phyloP scores from a whole-genome alignment of 2,329 filamentous ascomycete species.

The Fusarium dimerum region DNA sequence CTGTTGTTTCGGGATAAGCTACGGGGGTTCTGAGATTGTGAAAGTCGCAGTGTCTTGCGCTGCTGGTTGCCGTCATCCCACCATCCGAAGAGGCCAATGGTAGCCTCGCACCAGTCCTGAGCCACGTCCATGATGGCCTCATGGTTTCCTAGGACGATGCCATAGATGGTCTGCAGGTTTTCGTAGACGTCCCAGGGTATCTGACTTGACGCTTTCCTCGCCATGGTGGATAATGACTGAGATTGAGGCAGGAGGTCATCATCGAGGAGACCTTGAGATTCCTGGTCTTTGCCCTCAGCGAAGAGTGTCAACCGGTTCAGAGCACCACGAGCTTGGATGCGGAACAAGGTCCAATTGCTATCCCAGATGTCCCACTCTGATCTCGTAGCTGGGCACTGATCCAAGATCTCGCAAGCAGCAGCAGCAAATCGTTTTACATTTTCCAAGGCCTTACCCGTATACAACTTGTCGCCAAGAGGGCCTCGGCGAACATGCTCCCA shows the following conservation, averaged over 20 bases:
- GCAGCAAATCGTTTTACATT: constrained; percentile 74
- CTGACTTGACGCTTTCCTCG: constrained; percentile 78
- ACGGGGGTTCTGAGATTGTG: constrained; percentile 41
- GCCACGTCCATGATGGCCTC: constrained; percentile 75
- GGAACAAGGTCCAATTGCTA: constrained; percentile 81
- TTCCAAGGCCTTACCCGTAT: constrained; percentile 73
- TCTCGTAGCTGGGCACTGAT: constrained; percentile 68
- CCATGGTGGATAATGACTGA: constrained; percentile 62
- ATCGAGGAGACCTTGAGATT: constrained; percentile 30
- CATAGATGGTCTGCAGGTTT: constrained; percentile 77
- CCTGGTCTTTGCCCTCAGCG: constrained; percentile 70
- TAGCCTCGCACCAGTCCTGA: constrained; percentile 91
- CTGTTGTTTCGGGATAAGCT: constrained; percentile 47
- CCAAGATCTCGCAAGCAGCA: constrained; percentile 68
- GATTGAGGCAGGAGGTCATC: constrained; percentile 42
- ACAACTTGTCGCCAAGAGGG: constrained; percentile 64
- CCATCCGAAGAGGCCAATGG: constrained; percentile 81
- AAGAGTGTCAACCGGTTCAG: constrained; percentile 73
- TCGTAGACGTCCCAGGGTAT: constrained; percentile 92
- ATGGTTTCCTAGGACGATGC: constrained; percentile 74
- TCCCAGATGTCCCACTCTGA: constrained; percentile 82
- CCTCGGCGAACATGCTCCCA: constrained; percentile 77
- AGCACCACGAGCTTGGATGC: constrained; percentile 70
- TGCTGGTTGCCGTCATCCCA: constrained; percentile 76
- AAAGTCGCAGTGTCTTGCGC: constrained; percentile 42